Percentiles rank a stretch among this genome's conserved stretches.
These are phyloP conservation scores for Aspergillus arachidicola DNA, from an alignment of 2,329 filamentous ascomycete species.

Conservation along the genomic window DNA sequence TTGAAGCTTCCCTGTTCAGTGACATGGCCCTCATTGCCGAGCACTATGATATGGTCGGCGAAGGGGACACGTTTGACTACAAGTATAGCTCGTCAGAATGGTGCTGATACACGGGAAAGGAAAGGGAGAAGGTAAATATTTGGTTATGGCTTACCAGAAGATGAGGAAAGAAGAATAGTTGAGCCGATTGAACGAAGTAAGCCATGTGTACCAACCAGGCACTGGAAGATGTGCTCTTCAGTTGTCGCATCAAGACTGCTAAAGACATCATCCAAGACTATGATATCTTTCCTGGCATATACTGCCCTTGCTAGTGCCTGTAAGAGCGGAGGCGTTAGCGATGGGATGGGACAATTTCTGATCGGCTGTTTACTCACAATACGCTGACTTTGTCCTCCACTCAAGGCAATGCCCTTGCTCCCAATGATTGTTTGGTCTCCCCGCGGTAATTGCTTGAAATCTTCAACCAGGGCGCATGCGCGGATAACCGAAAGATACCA, in stretches of 20 bases:
- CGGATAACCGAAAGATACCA: constrained; percentile 43
- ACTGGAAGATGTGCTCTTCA: constrained; percentile 52
- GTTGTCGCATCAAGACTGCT: constrained; percentile 55
- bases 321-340: neutral
- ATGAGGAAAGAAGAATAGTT: constrained; percentile 45
- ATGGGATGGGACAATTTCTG: neutral
- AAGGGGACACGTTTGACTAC: constrained; percentile 44
- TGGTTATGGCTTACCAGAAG: constrained; percentile 30
- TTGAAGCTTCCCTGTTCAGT: constrained; percentile 46
- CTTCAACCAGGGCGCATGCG: constrained; percentile 42
- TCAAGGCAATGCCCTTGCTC: constrained; percentile 54
- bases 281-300: constrained; percentile 51
- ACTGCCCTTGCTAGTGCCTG: constrained; percentile 55
- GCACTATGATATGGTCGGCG: constrained; percentile 46
- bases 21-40: constrained; percentile 42
- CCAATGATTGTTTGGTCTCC: constrained; percentile 53
- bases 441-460: constrained; percentile 43
- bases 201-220: constrained; percentile 50
- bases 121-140: neutral
- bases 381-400: constrained; percentile 56
- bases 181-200: constrained; percentile 45
- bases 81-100: neutral
- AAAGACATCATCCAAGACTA: constrained; percentile 57
- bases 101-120: neutral
- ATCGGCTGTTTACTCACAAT: constrained; percentile 37